Conservation (phyloP, 257 asterid species). For the Euphrasia confusa region DNA sequence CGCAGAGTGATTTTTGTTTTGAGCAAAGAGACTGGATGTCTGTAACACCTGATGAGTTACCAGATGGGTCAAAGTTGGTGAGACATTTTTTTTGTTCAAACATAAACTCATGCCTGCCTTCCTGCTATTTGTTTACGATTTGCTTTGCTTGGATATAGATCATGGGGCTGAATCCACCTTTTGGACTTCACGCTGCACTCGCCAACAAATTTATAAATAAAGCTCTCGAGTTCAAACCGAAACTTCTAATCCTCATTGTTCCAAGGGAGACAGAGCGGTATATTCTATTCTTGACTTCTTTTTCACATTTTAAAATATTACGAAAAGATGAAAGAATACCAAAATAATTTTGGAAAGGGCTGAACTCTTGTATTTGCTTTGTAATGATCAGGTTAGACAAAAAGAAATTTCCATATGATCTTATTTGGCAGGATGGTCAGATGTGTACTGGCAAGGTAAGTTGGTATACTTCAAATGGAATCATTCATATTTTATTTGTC, state of each 20-base stretch:
- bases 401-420: slow-evolving; percentile 51
- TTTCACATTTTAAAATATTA: background rate
- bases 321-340: background rate
- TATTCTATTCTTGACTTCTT: background rate
- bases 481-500: background rate
- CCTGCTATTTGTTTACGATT: slow-evolving; percentile 18
- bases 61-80: slow-evolving; percentile 73
- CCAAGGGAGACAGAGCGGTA: slow-evolving; percentile 73
- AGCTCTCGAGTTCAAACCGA: slow-evolving; percentile 88
- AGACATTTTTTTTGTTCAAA: slow-evolving; percentile 26
- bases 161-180: slow-evolving; percentile 97
- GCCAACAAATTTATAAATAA: slow-evolving; percentile 69
- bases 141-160: slow-evolving; percentile 41
- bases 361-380: slow-evolving; percentile 7
- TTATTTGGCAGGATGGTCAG: slow-evolving; percentile 71
- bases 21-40: slow-evolving; percentile 85
- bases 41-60: slow-evolving; percentile 56
- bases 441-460: slow-evolving; percentile 69
- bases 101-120: slow-evolving; percentile 12
- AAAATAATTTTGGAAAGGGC: background rate
- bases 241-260: slow-evolving; percentile 77
- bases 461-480: background rate
- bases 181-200: slow-evolving; percentile 65
- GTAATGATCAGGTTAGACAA: slow-evolving; percentile 52
- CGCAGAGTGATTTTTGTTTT: slow-evolving; percentile 72